These are phyloP conservation scores for Geosmithia morbida DNA, from an alignment of 2,329 filamentous ascomycete genomes.

Conservation along the genomic window DNA sequence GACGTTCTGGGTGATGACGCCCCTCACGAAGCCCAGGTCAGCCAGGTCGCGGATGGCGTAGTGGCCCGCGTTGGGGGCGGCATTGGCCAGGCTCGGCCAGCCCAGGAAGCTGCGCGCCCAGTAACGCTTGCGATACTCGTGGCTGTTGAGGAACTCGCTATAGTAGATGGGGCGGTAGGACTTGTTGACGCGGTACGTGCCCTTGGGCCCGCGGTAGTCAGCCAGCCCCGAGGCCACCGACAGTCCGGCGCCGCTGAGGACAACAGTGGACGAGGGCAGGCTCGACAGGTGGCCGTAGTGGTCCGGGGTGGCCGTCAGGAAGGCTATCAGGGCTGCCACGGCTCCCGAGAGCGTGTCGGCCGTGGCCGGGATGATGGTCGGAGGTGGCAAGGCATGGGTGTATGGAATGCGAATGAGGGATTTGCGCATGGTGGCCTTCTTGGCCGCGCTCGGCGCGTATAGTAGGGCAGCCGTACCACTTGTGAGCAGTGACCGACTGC, in stretches of 20 bases:
- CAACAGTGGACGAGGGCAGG: conserved; percentile 29
- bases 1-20: conserved; percentile 89
- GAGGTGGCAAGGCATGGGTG: conserved; percentile 65
- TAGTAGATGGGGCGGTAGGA: conserved; percentile 86
- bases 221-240: conserved; percentile 86
- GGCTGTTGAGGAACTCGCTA: conserved; percentile 69
- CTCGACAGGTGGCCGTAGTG: conserved; percentile 17
- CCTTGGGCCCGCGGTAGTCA: conserved; percentile 80
- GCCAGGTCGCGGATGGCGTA: conserved; percentile 61
- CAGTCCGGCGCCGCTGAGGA: conserved; percentile 71
- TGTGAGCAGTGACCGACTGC: no score
- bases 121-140: conserved; percentile 81
- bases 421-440: conserved; percentile 38
- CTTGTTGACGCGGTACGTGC: conserved; percentile 87
- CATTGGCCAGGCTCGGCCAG: conserved; percentile 69
- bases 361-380: conserved; percentile 57
- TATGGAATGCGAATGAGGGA: conserved; percentile 81
- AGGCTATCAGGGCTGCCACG: conserved; percentile 60
- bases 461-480: no score
- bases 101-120: conserved; percentile 93
- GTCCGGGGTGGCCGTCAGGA: conserved; percentile 51
- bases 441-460: no score
- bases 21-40: conserved; percentile 54
- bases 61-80: conserved; percentile 70
- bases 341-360: conserved; percentile 60